Percentiles rank a stretch among this genome's conserved stretches.
Conservation (phyloP, 192 early-diverging fungal genomes). For the Coemansia sp. region DNA sequence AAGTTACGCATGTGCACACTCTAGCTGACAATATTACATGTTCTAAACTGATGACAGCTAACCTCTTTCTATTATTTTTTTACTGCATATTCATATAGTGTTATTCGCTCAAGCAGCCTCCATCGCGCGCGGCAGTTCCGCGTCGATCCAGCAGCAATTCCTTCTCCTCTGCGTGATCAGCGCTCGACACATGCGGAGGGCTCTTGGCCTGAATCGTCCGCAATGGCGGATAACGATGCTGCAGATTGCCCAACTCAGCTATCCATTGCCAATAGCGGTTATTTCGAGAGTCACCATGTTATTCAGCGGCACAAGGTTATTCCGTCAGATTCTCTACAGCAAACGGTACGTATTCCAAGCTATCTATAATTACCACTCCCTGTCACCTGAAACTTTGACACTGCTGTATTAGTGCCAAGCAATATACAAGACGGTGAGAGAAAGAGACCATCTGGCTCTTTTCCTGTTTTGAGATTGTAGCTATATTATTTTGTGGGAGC, state of each 20-base stretch:
- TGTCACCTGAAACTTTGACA: too few relatives aligned
- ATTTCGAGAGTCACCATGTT: constrained; percentile 36
- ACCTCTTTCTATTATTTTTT: too few relatives aligned
- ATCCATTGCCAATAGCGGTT: constrained; percentile 34
- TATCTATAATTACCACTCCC: too few relatives aligned
- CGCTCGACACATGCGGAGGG: constrained; percentile 9
- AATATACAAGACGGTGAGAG: background rate
- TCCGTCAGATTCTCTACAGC: constrained; percentile 37
- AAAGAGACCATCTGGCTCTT: too few relatives aligned
- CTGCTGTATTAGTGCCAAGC: too few relatives aligned
- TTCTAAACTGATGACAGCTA: too few relatives aligned
- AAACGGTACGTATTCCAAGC: constrained; percentile 26
- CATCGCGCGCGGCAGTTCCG: constrained; percentile 20
- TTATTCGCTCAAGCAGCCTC: constrained; percentile 36
- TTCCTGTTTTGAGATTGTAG: too few relatives aligned
- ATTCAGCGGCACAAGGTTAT: constrained; percentile 51
- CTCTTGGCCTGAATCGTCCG: constrained; percentile 9
- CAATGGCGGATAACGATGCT: constrained; percentile 23
- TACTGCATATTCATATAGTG: constrained; percentile 13
- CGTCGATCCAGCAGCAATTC: background rate
- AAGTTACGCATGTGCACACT: too few relatives aligned
- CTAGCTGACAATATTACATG: too few relatives aligned
- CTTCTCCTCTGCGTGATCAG: constrained; percentile 11
- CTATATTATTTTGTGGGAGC: too few relatives aligned
- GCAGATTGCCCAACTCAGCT: constrained; percentile 34